Conservation (phyloP, 2,329 filamentous ascomycete genomes). For the Blastomyces silverae region DNA sequence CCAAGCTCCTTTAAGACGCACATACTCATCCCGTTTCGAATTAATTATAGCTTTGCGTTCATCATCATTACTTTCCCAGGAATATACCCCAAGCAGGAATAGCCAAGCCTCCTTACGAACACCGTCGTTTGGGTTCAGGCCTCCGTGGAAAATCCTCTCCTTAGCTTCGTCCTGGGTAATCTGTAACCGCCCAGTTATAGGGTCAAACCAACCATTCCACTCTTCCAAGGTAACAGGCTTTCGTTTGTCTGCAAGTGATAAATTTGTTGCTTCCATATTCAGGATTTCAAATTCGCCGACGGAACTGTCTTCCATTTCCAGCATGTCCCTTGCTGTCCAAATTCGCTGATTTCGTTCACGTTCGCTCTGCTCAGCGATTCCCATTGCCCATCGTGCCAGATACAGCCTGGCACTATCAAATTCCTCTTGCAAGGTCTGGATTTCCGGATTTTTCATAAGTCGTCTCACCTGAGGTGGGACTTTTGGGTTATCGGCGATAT, state of each 20-base stretch:
- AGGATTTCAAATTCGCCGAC: slow-evolving; percentile 95
- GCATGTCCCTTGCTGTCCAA: slow-evolving; percentile 86
- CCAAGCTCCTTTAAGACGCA: slow-evolving; percentile 88
- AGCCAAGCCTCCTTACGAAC: slow-evolving; percentile 96
- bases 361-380: slow-evolving; percentile 94
- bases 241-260: slow-evolving; percentile 69
- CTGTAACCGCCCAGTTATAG: slow-evolving; percentile 62
- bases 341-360: slow-evolving; percentile 76
- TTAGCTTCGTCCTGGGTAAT: slow-evolving; percentile 89
- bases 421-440: slow-evolving; percentile 91
- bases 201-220: slow-evolving; percentile 87
- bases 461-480: slow-evolving; percentile 81
- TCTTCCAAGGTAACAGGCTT: slow-evolving; percentile 73
- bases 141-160: slow-evolving; percentile 93
- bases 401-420: slow-evolving; percentile 96
- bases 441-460: slow-evolving; percentile 82
- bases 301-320: slow-evolving; percentile 89
- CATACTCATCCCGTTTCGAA: slow-evolving; percentile 84
- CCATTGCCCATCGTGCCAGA: slow-evolving; percentile 95
- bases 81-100: slow-evolving; percentile 82
- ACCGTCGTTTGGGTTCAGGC: slow-evolving; percentile 78
- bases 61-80: slow-evolving; percentile 84
- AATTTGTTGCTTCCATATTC: slow-evolving; percentile 64
- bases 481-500: slow-evolving; percentile 83
- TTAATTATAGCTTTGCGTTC: slow-evolving; percentile 78